Evolutionary conservation across 2,329 filamentous ascomycete species (phyloP).

Genomic region (Verticillium dahliae): DNA sequence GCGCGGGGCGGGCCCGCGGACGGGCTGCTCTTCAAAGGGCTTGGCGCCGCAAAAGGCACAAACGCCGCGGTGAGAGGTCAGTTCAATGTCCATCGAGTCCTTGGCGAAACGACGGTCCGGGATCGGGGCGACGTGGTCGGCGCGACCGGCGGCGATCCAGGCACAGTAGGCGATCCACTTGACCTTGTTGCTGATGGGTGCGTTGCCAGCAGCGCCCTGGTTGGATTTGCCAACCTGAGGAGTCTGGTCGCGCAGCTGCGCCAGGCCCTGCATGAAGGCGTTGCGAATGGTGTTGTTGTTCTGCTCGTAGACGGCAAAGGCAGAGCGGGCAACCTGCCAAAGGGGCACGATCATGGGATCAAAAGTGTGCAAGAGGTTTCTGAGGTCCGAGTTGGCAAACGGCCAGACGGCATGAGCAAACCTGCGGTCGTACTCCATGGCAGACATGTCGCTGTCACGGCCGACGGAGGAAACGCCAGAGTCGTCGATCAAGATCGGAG

Average conservation of each 20-base stretch:
- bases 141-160: conserved; percentile 8
- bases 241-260: not conserved
- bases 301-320: conserved; percentile 6
- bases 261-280: conserved; percentile 7
- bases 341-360: conserved; percentile 1
- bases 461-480: not conserved
- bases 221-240: not conserved
- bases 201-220: too few relatives aligned
- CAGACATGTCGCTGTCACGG: not conserved
- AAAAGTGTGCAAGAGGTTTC: conserved; percentile 1
- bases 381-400: conserved; percentile 7
- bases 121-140: conserved; percentile 1
- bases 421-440: not conserved
- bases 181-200: not conserved
- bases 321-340: conserved; percentile 8
- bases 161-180: conserved; percentile 1
- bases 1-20: not conserved
- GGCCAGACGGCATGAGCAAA: conserved; percentile 9
- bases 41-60: not conserved
- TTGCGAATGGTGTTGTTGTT: conserved; percentile 4
- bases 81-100: not conserved
- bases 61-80: not conserved
- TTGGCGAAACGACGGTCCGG: not conserved
- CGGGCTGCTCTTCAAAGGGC: not conserved
- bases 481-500: not conserved